Evolutionary conservation across 805 yeast species (phyloP).

Genomic region (Starmerella khaoyaiensis): DNA sequence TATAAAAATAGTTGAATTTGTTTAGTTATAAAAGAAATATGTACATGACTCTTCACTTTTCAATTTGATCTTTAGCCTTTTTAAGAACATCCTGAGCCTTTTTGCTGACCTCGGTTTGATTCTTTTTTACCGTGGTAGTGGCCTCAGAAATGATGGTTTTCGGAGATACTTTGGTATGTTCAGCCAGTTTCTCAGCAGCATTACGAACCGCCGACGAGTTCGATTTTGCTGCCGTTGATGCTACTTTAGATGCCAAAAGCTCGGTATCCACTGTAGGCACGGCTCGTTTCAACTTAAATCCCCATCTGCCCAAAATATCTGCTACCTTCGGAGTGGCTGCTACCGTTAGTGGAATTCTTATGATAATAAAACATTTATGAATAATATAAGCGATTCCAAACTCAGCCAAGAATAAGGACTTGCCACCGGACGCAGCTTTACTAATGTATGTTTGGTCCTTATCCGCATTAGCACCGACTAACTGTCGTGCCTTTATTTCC

Average conservation of each 20-base stretch:
- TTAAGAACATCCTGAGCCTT: background rate
- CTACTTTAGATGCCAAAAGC: conserved; percentile 12
- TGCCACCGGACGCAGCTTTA: conserved; percentile 20
- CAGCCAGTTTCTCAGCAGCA: conserved; percentile 7
- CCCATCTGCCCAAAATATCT: conserved; percentile 51
- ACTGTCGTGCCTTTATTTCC: conserved; percentile 47
- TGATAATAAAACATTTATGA: conserved; percentile 73
- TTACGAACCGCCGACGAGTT: conserved; percentile 9
- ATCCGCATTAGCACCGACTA: conserved; percentile 47
- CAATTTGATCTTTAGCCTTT: background rate
- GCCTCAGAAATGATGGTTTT: conserved; percentile 4
- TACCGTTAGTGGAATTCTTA: conserved; percentile 81
- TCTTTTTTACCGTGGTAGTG: conserved; percentile 1
- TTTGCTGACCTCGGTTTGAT: background rate
- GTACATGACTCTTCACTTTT: too few species aligned
- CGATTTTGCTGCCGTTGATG: conserved; percentile 4
- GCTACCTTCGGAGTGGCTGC: conserved; percentile 81
- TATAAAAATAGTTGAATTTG: too few species aligned
- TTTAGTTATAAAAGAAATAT: too few species aligned
- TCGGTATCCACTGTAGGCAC: conserved; percentile 19
- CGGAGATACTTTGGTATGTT: background rate
- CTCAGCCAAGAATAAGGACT: conserved; percentile 57
- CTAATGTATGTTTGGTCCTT: conserved; percentile 21
- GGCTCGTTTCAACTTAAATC: conserved; percentile 54
- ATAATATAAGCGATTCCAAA: conserved; percentile 83